Conservation (phyloP, 148 eudicot species). For the Spergularia marina region DNA sequence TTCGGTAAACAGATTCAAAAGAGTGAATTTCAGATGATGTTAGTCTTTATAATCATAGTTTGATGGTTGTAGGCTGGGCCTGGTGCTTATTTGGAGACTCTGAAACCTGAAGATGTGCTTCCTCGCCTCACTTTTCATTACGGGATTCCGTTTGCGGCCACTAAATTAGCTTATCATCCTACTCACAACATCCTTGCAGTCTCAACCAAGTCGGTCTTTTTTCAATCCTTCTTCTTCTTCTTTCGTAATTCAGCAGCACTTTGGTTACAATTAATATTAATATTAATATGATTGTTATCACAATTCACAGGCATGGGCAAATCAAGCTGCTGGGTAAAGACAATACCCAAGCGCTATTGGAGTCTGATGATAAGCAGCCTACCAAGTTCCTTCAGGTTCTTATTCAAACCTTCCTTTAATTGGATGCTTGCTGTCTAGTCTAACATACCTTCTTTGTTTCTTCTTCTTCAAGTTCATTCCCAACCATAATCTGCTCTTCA, state of each 20-base stretch:
- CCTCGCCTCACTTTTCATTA: slow-evolving; percentile 73
- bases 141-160: slow-evolving; percentile 74
- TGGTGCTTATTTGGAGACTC: slow-evolving; percentile 35
- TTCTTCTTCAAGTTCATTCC: slow-evolving; percentile 59
- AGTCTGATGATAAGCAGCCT: slow-evolving; percentile 55
- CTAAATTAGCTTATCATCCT: slow-evolving; percentile 64
- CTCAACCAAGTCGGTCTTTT: slow-evolving; percentile 53
- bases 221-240: neutral
- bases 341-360: slow-evolving; percentile 66
- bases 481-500: slow-evolving; percentile 69
- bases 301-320: slow-evolving; percentile 69
- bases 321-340: slow-evolving; percentile 78
- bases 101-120: slow-evolving; percentile 65
- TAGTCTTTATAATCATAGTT: neutral
- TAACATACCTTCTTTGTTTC: neutral
- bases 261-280: too few relatives aligned
- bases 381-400: slow-evolving; percentile 81
- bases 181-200: slow-evolving; percentile 80
- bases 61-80: slow-evolving; percentile 53
- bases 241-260: neutral
- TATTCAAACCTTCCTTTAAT: too few relatives aligned
- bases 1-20: too few relatives aligned
- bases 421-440: neutral
- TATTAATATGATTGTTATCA: slow-evolving; percentile 5
- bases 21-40: too few relatives aligned